Base-by-base conservation (phyloP, 768 basidiomycete species). In the Hirschioporus abietinus region DNA sequence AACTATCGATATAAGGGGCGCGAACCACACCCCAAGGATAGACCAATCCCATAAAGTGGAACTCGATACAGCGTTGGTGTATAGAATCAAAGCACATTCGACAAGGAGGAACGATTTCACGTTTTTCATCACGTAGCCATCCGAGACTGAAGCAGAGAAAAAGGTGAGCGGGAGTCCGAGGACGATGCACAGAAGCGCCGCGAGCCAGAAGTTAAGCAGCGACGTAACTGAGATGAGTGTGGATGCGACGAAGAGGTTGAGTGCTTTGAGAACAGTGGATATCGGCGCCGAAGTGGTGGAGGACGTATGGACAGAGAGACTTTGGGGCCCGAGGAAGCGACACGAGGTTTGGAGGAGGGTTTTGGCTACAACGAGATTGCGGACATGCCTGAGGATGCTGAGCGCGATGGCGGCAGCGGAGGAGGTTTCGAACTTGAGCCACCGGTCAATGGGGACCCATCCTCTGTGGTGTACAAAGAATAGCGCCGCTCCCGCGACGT, bases 161-260 rank as follows among this genome's bases (percentile, higher is more conserved):
- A 85, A 77, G 18, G 78, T 67, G n/a, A 94, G 81, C 0, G 93
- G 90, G 10, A 89, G 58, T 8, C 88, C 87, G 20, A 94, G 81
- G 9, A 85, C 71, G 27, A 90, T 74, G 0, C 91, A 86, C 20
- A 96, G 81, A 24, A 82, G 74, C 24, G 89, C 87, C 0, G 96
- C 92, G 23, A 98, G 87, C 8, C 93, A 94, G 77, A 96, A 96
- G 76, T 98, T 97, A 74, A 97, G 86, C 67, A 97, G 88, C 18
- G 93, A 90, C 30, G 88, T 88, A 42, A 93, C 86, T 24, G 88
- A 95, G 68, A 97, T 90, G 63, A 95, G 83, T 0, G 92, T 90
- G 2, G 96, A 96, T 25, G 93, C 86, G 60, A 92, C 77, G 75
- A 95, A 92, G 27, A 96, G 85, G 71, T 90, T 91, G 68, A 93